Conservation (phyloP, 2,329 filamentous ascomycete genomes). For the Cladophialophora chaetospira region DNA sequence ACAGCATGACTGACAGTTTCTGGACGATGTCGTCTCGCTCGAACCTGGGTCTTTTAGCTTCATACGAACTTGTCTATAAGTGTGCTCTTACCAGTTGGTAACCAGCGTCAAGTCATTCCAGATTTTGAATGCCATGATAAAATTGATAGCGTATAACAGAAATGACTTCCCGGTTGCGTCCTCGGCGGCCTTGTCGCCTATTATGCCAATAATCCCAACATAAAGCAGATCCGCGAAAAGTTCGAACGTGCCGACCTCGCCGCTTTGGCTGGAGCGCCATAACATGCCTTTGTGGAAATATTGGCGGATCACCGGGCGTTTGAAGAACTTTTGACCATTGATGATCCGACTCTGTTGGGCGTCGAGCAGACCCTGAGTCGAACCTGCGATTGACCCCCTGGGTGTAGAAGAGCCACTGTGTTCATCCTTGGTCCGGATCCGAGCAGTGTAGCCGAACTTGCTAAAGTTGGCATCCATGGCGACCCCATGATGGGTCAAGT, state of each 20-base stretch:
- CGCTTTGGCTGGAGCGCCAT: constrained; percentile 58
- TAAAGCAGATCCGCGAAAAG: constrained; percentile 61
- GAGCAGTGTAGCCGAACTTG: constrained; percentile 11
- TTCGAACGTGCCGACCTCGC: constrained; percentile 66
- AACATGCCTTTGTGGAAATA: constrained; percentile 15
- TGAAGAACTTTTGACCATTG: constrained; percentile 8
- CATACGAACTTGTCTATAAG: neutral
- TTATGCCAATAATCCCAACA: constrained; percentile 11
- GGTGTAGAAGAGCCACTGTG: constrained; percentile 5
- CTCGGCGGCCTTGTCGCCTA: constrained; percentile 11
- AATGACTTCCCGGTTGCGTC: constrained; percentile 49
- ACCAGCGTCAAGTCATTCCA: constrained; percentile 19
- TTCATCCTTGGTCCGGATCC: constrained; percentile 10
- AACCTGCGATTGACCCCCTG: neutral
- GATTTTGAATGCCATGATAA: constrained; percentile 49
- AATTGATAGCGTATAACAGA: constrained; percentile 63
- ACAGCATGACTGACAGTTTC: constrained; percentile 9
- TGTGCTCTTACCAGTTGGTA: constrained; percentile 8
- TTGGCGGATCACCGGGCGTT: constrained; percentile 7
- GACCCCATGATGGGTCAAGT: constrained; percentile 4
- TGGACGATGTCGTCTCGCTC: constrained; percentile 13
- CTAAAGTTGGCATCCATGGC: constrained; percentile 9
- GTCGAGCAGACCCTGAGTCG: constrained; percentile 3
- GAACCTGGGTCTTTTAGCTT: neutral
- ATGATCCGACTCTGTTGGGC: constrained; percentile 3